Percentiles rank a stretch among this genome's conserved stretches.
phyloP scores from a whole-genome alignment of 2,329 filamentous ascomycete genomes.

The Diplodia seriata region DNA sequence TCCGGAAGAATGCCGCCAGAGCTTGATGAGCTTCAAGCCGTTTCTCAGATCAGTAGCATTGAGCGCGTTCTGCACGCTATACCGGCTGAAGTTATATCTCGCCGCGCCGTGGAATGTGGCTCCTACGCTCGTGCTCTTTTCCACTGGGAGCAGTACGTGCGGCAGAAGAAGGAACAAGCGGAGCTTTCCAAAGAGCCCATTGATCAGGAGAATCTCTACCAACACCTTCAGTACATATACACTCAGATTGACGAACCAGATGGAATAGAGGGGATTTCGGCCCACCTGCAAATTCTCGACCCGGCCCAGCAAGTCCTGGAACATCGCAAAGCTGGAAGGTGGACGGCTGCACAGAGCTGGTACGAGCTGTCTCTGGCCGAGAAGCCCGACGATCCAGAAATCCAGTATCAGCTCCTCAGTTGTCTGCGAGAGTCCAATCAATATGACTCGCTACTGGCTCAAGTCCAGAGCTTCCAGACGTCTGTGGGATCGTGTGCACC shows the following conservation, averaged over 20 bases:
- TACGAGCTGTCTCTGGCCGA: constrained; percentile 90
- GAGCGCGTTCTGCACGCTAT: constrained; percentile 74
- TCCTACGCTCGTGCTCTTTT: constrained; percentile 92
- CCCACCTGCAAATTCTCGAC: constrained; percentile 83
- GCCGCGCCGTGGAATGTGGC: constrained; percentile 88
- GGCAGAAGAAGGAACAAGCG: constrained; percentile 56
- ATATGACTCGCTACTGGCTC: constrained; percentile 85
- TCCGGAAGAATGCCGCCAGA: constrained; percentile 52
- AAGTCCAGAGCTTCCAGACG: constrained; percentile 76
- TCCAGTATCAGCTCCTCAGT: constrained; percentile 82
- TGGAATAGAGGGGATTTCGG: constrained; percentile 91
- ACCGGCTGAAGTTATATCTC: constrained; percentile 75
- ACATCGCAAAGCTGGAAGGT: constrained; percentile 89
- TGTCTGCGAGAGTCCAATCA: constrained; percentile 96
- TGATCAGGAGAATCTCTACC: constrained; percentile 69
- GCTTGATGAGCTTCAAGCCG: constrained; percentile 59
- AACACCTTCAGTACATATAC: constrained; percentile 90
- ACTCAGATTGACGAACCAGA: constrained; percentile 98
- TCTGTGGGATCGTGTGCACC: constrained; percentile 40
- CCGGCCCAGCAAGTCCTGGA: constrained; percentile 93
- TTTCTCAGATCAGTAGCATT: constrained; percentile 68
- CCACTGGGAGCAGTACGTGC: constrained; percentile 91
- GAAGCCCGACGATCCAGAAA: constrained; percentile 75
- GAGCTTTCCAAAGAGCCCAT: constrained; percentile 58
- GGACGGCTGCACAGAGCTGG: constrained; percentile 96